Conservation (phyloP, 148 eudicot species). For the Fagopyrum esculentum region DNA sequence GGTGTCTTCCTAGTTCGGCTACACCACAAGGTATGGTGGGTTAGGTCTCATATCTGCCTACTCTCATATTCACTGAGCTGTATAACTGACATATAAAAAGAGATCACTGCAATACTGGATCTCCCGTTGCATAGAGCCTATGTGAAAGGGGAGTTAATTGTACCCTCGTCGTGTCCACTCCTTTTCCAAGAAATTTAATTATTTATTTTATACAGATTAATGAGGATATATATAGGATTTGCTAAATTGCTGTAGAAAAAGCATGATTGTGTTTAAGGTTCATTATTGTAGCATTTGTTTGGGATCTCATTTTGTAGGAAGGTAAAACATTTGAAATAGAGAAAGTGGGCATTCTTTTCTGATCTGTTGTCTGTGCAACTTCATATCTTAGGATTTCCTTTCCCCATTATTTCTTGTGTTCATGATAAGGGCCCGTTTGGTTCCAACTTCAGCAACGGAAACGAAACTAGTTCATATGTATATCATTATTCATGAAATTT, state of each 20-base stretch:
- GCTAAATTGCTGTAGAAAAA: slow-evolving; percentile 10
- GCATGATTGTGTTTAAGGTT: slow-evolving; percentile 5
- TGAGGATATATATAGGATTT: slow-evolving; percentile 8
- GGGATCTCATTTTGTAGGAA: slow-evolving; percentile 23
- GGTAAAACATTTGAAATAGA: slow-evolving; percentile 15
- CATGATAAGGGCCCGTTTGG: too few relatives aligned
- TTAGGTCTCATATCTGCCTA: neutral
- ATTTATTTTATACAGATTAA: neutral
- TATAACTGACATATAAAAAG: slow-evolving; percentile 4
- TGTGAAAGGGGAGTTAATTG: slow-evolving; percentile 14
- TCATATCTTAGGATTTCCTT: neutral
- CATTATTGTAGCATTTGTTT: slow-evolving; percentile 28
- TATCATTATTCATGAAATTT: too few relatives aligned
- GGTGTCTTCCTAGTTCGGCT: neutral
- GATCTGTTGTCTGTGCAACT: neutral
- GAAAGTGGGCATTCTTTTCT: slow-evolving; percentile 7
- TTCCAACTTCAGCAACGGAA: too few relatives aligned
- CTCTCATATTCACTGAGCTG: slow-evolving; percentile 10
- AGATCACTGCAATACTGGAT: slow-evolving; percentile 10
- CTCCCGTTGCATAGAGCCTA: slow-evolving; percentile 10
- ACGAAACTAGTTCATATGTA: too few relatives aligned
- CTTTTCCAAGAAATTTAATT: neutral
- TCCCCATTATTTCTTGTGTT: too few relatives aligned
- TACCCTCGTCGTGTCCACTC: slow-evolving; percentile 1
- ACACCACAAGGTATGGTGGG: neutral